A percentile compares a stretch with the other conserved stretches of the same genome.
Conservation (phyloP, 345 rosid genomes). For the Carallia brachiata region DNA sequence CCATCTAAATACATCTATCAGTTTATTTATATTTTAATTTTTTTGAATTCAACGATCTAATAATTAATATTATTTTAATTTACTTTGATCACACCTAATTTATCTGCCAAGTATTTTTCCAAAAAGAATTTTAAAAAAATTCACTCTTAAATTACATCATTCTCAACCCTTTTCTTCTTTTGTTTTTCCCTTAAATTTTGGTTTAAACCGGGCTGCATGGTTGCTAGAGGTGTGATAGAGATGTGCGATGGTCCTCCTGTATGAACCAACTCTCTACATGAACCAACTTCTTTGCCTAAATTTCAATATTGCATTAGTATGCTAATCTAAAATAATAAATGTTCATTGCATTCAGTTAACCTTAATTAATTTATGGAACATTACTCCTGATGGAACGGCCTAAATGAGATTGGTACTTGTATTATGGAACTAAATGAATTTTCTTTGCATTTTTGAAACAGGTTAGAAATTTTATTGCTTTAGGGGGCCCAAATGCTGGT, state of each 20-base stretch:
- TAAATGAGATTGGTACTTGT: not conserved
- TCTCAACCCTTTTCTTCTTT: too few relatives aligned
- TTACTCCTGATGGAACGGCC: not conserved
- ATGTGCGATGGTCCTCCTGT: conserved; percentile 75
- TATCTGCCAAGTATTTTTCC: too few relatives aligned
- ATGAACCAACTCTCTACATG: conserved; percentile 6
- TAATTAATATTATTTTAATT: too few relatives aligned
- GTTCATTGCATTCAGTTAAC: too few relatives aligned
- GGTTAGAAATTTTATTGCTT: conserved; percentile 66
- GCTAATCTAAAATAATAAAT: too few relatives aligned
- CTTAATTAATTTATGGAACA: not conserved
- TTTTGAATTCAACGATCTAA: too few relatives aligned
- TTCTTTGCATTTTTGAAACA: conserved; percentile 19
- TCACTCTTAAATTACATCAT: too few relatives aligned
- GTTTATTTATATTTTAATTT: too few relatives aligned
- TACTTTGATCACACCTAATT: too few relatives aligned
- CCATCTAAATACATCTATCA: too few relatives aligned
- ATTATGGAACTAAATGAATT: not conserved
- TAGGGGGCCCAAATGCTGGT: conserved; percentile 91
- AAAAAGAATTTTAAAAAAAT: too few relatives aligned
- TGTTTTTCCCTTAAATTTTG: not conserved
- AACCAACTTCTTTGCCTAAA: not conserved
- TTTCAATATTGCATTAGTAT: too few relatives aligned
- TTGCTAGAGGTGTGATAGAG: conserved; percentile 71
- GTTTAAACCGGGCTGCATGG: conserved; percentile 62